phyloP scores from a whole-genome alignment of 2,329 filamentous ascomycete species.

The Colletotrichum orbiculare region DNA sequence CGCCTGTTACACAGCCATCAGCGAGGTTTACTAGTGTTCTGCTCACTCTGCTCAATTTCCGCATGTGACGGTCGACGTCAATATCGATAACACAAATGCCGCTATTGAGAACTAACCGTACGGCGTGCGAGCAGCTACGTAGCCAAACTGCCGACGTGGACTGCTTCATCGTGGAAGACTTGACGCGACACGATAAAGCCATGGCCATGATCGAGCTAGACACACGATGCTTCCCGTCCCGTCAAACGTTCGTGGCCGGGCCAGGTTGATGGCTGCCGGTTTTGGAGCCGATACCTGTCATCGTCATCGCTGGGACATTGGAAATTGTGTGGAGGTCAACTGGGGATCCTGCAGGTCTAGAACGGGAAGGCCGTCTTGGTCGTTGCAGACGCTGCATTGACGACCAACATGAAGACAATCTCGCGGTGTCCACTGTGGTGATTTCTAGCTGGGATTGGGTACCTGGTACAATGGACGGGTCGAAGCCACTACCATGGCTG shows the following conservation, averaged over 20 bases:
- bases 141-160: no score
- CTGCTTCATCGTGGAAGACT: no score
- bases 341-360: conserved; percentile 1
- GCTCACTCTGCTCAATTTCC: neutral
- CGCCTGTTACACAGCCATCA: conserved; percentile 35
- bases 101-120: no score
- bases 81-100: no score
- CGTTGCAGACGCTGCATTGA: conserved; percentile 27
- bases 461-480: conserved; percentile 25
- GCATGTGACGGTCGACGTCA: no score
- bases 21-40: conserved; percentile 1
- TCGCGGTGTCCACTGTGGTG: conserved; percentile 28
- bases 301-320: neutral
- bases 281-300: neutral
- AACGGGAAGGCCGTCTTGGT: conserved; percentile 19
- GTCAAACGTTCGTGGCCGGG: conserved; percentile 2
- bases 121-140: no score
- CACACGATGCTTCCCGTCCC: conserved; percentile 10
- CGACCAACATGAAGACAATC: conserved; percentile 33
- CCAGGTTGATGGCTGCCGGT: neutral
- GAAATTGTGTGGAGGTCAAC: neutral
- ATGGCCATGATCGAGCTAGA: conserved; percentile 9
- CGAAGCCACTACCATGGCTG: conserved; percentile 24
- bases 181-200: neutral
- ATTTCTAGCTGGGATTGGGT: conserved; percentile 16